Evolutionary conservation across 129 eudicot species (phyloP).

Genomic region (Kitagawia praeruptora): DNA sequence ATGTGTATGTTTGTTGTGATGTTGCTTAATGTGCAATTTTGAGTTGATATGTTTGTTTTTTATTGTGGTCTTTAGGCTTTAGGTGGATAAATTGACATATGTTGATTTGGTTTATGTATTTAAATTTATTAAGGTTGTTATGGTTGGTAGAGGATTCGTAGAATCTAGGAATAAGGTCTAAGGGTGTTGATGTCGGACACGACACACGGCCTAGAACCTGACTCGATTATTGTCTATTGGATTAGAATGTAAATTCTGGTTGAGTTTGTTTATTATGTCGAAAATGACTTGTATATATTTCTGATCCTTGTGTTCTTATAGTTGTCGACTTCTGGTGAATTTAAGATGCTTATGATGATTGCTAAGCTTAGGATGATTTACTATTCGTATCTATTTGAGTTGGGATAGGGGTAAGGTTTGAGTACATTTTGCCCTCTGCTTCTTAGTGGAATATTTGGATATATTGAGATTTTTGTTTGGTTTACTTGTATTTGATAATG

Average conservation of each 20-base stretch:
- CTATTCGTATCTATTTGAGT: background rate
- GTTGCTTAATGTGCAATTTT: background rate
- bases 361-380: background rate
- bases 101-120: background rate
- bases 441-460: background rate
- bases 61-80: background rate
- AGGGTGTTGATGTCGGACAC: background rate
- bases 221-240: background rate
- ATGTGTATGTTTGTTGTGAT: background rate
- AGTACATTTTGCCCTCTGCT: background rate
- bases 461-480: background rate
- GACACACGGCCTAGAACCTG: background rate
- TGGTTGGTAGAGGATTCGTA: background rate
- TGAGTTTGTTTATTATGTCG: background rate
- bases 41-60: background rate
- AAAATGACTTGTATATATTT: background rate
- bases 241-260: background rate
- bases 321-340: background rate
- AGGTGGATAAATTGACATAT: slow-evolving; percentile 7
- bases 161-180: background rate
- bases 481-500: background rate
- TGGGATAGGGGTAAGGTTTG: background rate
- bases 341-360: background rate
- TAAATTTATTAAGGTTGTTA: background rate
- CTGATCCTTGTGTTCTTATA: background rate